These are phyloP conservation scores for Setaria viridis DNA, from an alignment of 202 grass and related monocot genomes.

Conservation along the genomic window DNA sequence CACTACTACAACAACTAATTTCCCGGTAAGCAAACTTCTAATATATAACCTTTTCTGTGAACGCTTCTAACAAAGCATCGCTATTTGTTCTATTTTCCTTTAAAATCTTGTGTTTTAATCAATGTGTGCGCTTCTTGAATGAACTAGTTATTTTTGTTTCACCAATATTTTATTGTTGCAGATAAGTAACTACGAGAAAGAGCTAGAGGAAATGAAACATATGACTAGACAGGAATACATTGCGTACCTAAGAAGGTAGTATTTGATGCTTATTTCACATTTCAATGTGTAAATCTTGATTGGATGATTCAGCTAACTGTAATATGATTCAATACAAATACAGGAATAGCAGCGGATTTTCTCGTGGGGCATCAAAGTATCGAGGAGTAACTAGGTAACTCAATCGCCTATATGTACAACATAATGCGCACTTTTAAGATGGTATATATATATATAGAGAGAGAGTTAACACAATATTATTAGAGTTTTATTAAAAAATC, in stretches of 20 bases:
- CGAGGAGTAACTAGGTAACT: constrained; percentile 88
- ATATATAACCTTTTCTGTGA: background rate
- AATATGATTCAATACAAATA: constrained; percentile 5
- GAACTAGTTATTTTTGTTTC: background rate
- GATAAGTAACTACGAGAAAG: constrained; percentile 91
- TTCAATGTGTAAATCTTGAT: background rate
- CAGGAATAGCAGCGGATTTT: constrained; percentile 98
- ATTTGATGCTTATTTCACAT: constrained; percentile 27
- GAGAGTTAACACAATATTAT: background rate
- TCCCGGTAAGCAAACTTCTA: constrained; percentile 58
- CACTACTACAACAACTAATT: constrained; percentile 79
- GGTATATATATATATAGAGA: too few species aligned
- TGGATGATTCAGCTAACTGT: background rate
- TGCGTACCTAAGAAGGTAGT: constrained; percentile 85
- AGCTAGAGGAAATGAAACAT: constrained; percentile 95
- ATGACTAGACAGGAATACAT: constrained; percentile 97
- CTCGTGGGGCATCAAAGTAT: constrained; percentile 92
- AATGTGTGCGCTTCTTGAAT: background rate
- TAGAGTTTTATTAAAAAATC: background rate
- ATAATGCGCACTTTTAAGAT: too few species aligned
- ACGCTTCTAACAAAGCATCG: background rate
- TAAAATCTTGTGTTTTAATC: background rate
- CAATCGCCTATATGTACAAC: background rate
- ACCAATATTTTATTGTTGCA: constrained; percentile 40
- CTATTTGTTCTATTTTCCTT: background rate